Evolutionary conservation across 106 monocot genomes (phyloP).

Genomic region (Dendrobium chrysotoxum): DNA sequence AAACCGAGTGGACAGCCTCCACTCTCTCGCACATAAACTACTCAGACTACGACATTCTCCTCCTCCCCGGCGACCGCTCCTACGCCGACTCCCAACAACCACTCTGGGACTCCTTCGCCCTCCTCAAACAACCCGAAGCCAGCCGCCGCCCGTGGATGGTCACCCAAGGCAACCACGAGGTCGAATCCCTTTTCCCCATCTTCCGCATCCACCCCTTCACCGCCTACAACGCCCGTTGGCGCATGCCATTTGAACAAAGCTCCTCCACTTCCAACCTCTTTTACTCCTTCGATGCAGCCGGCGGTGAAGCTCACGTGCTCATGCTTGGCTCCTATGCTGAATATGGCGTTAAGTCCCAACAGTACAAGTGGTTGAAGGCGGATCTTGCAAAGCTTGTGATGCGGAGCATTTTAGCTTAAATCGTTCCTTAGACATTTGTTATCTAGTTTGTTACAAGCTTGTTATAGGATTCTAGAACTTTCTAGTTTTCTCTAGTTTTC

Average conservation of each 20-base stretch:
- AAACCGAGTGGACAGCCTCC: conserved; percentile 82
- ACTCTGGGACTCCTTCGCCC: conserved; percentile 82
- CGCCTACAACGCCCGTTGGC: conserved; percentile 74
- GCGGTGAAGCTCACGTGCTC: conserved; percentile 57
- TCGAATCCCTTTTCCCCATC: conserved; percentile 35
- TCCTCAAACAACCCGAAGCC: conserved; percentile 45
- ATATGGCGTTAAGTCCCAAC: conserved; percentile 14
- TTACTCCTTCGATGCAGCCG: conserved; percentile 79
- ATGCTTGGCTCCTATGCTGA: conserved; percentile 80
- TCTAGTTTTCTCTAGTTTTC: too few relatives aligned
- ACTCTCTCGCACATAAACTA: conserved; percentile 45
- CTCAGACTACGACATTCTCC: conserved; percentile 62
- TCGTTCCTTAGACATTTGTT: too few relatives aligned
- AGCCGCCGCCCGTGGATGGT: conserved; percentile 85
- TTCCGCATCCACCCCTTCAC: conserved; percentile 24
- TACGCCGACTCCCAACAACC: conserved; percentile 73
- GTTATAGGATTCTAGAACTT: too few relatives aligned
- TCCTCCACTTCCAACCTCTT: conserved; percentile 58
- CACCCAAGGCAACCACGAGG: conserved; percentile 84
- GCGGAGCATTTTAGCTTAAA: too few relatives aligned
- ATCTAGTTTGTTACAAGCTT: too few relatives aligned
- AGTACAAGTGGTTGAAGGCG: conserved; percentile 57
- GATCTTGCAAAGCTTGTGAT: conserved; percentile 52
- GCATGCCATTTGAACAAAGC: conserved; percentile 53
- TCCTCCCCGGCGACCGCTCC: conserved; percentile 83